Evolutionary conservation across 371 early-diverging fungal species (phyloP).

Genomic region (Apophysomyces ossiformis): DNA sequence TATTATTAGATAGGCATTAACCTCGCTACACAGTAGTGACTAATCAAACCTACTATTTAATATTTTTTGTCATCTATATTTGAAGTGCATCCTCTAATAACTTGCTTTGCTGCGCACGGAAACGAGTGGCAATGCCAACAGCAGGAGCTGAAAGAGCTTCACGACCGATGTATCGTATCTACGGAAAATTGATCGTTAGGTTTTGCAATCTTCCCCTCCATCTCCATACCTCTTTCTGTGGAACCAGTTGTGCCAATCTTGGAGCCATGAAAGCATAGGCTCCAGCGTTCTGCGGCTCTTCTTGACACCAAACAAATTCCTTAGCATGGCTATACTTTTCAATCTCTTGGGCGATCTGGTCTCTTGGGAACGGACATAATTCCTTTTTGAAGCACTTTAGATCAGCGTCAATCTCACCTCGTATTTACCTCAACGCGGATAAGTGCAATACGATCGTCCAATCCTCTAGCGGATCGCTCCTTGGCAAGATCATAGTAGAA

Average conservation of each 20-base stretch:
- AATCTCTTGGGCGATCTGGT: conserved; percentile 68
- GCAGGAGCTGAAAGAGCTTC: conserved; percentile 78
- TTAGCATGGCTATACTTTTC: conserved; percentile 63
- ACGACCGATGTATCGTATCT: conserved; percentile 74
- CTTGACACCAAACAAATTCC: conserved; percentile 92
- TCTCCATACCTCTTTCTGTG: conserved; percentile 36
- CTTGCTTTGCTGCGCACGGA: conserved; percentile 40
- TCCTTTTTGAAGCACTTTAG: conserved; percentile 47
- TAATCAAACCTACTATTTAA: background rate
- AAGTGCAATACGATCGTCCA: conserved; percentile 79
- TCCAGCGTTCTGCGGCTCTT: conserved; percentile 95
- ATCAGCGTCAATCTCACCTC: too few species aligned
- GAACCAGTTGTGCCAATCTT: conserved; percentile 76
- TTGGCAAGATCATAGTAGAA: conserved; percentile 90
- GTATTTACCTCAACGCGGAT: conserved; percentile 75
- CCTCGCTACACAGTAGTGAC: background rate
- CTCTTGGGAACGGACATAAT: conserved; percentile 91
- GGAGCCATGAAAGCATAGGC: conserved; percentile 89
- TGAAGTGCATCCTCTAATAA: conserved; percentile 34
- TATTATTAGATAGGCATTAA: too few species aligned
- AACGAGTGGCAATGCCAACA: conserved; percentile 60
- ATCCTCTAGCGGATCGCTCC: conserved; percentile 66
- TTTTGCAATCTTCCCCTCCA: background rate
- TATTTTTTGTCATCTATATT: conserved; percentile 9
- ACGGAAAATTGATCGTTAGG: conserved; percentile 20